Conservation (phyloP, 805 yeast species). For the Candida sakaeoensis region DNA sequence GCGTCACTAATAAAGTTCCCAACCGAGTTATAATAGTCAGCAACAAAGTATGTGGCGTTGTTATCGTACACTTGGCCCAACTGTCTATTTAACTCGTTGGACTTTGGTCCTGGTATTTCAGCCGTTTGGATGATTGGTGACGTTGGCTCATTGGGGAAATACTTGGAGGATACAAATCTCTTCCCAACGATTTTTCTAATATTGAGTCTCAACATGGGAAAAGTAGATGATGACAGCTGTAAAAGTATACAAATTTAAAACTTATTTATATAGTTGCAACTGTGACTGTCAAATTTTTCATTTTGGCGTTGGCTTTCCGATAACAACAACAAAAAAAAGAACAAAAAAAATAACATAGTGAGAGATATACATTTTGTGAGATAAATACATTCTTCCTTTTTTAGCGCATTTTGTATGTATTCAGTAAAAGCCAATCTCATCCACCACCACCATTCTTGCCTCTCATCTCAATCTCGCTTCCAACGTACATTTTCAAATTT, state of each 20-base stretch:
- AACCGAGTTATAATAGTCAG: conserved; percentile 34
- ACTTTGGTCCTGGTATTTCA: conserved; percentile 37
- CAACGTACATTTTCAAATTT: conserved; percentile 49
- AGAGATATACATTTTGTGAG: no score
- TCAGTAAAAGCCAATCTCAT: no score
- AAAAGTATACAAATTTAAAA: no score
- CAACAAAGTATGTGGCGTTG: conserved; percentile 39
- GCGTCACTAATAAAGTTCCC: conserved; percentile 42
- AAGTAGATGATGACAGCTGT: no score
- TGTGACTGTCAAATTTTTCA: no score
- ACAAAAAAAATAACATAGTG: no score
- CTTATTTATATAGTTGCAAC: neutral
- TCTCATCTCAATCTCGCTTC: conserved; percentile 57
- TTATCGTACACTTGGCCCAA: conserved; percentile 39
- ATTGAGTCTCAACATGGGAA: conserved; percentile 4
- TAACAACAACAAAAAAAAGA: neutral
- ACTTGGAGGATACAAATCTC: conserved; percentile 10
- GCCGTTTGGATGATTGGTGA: conserved; percentile 28
- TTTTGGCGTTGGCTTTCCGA: conserved; percentile 7
- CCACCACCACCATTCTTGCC: no score
- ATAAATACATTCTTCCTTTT: no score
- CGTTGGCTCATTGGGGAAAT: conserved; percentile 36
- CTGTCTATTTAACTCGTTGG: conserved; percentile 26
- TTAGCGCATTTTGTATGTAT: neutral
- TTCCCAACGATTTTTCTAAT: neutral